Conservation (phyloP, 2,329 filamentous ascomycete species). For the Ilyonectria mors-panacis region DNA sequence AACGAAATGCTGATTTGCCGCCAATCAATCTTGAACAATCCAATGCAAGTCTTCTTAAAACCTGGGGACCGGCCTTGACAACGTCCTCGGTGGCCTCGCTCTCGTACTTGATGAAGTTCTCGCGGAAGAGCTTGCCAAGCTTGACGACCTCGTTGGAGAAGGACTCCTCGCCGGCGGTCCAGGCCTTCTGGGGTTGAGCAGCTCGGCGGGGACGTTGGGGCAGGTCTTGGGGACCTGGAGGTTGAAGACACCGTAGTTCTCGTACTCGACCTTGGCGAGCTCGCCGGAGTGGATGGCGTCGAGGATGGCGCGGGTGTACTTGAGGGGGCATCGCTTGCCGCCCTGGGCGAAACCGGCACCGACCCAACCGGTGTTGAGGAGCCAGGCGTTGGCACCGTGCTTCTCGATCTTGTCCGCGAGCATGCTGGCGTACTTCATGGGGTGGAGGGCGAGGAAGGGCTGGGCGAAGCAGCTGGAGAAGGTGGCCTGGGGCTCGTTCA, state of each 20-base stretch:
- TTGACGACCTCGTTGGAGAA: slow-evolving; percentile 93
- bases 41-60: slow-evolving; percentile 44
- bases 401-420: slow-evolving; percentile 96
- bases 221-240: slow-evolving; percentile 94
- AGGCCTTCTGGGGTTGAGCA: slow-evolving; percentile 94
- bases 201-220: slow-evolving; percentile 88
- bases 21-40: slow-evolving; percentile 28
- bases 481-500: slow-evolving; percentile 97
- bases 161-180: slow-evolving; percentile 85
- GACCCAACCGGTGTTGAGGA: slow-evolving; percentile 98
- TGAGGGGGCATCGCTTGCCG: slow-evolving; percentile 96
- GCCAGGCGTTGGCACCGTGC: slow-evolving; percentile 97
- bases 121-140: slow-evolving; percentile 89
- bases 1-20: slow-evolving; percentile 43
- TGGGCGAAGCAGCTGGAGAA: slow-evolving; percentile 99
- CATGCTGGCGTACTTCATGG: slow-evolving; percentile 99
- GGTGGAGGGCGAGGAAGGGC: slow-evolving; percentile 98
- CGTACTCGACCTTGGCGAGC: slow-evolving; percentile 92
- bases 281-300: slow-evolving; percentile 98
- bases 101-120: slow-evolving; percentile 98
- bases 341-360: slow-evolving; percentile 91
- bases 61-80: slow-evolving; percentile 73
- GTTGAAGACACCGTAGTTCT: slow-evolving; percentile 97
- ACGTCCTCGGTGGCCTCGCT: slow-evolving; percentile 87
- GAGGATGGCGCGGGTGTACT: slow-evolving; percentile 98